Base-by-base conservation (phyloP, 805 yeast species). In the Barnettozyma wickerhamii region DNA sequence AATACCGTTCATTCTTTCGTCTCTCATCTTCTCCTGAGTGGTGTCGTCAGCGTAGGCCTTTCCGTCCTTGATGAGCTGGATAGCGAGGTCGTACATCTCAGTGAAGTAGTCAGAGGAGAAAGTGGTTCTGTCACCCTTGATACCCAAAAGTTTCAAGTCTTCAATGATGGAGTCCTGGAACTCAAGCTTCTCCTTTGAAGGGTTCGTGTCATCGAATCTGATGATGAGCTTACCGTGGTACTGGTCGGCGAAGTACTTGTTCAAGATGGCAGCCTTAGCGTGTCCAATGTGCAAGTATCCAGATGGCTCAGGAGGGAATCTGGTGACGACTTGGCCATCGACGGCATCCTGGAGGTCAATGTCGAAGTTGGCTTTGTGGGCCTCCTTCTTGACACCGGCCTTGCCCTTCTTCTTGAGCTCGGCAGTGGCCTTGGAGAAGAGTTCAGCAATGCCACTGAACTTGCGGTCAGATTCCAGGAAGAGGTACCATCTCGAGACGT, bases 231-330 rank as follows among this genome's bases (percentile, higher is more conserved):
- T 93, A 63, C 99, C 99, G 59, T 93, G 84, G 75, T 91, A 93
- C 60, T 79, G 84, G 55, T 87, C 82, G 36, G 99, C 99, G 70
- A 93, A 91, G 71, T 90, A 91, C 68, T 93, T 93, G 71, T 93
- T 93, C 62, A 93, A 76, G 44, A 93, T 74, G 41, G 99, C 99
- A 47, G 99, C 99, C 68, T 93, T 93, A 46, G 96, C 99, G 63
- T 93, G 99, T 53, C 99, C 99, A 68, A 93, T 93, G 68, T 93
- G 99, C 67, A 93, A 76, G 67, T 90, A 93, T 69, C 99, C 99
- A 69, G 95, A 86, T 46, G 99, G 99, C 72, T 93, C 99, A 50
- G 99, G 99, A 45, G 96, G 99, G 80, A 93, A 93, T 70, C 99
- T 84, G 40, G 99, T 95, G 40, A 95, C 98, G 43, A 93, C 99